phyloP scores from a whole-genome alignment of 129 eudicot genomes.

The Smallanthus sonchifolius region DNA sequence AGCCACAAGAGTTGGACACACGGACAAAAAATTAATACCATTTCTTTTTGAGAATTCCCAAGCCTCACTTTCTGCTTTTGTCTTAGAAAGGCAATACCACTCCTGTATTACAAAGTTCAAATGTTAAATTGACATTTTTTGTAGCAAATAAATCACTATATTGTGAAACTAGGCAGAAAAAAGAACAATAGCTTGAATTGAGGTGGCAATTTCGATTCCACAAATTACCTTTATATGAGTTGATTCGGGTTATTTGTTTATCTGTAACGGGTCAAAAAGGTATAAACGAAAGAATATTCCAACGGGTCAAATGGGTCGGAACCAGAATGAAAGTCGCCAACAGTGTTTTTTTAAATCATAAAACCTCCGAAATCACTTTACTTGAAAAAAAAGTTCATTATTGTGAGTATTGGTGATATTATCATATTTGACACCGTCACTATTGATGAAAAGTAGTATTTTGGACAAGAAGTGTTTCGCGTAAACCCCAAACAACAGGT shows the following conservation, averaged over 20 bases:
- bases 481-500: not conserved
- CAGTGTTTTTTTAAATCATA: not conserved
- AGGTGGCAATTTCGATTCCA: not conserved
- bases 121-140: conserved; percentile 10
- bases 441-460: not conserved
- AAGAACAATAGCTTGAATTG: not conserved
- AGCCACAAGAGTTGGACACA: conserved; percentile 55
- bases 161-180: not conserved
- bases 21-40: conserved; percentile 53
- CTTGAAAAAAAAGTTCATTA: not conserved
- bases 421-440: not conserved
- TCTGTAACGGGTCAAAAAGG: not conserved
- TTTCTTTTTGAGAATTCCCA: conserved; percentile 57
- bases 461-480: not conserved
- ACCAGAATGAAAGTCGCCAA: not conserved
- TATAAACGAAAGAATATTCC: not conserved
- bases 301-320: not conserved
- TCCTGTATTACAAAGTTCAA: conserved; percentile 37
- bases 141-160: not conserved
- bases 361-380: not conserved
- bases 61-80: conserved; percentile 73
- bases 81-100: conserved; percentile 76
- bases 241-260: not conserved
- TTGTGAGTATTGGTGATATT: not conserved
- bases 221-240: not conserved